Conservation (phyloP, 208 protist species). For the Vickermania ingenoplastis region DNA sequence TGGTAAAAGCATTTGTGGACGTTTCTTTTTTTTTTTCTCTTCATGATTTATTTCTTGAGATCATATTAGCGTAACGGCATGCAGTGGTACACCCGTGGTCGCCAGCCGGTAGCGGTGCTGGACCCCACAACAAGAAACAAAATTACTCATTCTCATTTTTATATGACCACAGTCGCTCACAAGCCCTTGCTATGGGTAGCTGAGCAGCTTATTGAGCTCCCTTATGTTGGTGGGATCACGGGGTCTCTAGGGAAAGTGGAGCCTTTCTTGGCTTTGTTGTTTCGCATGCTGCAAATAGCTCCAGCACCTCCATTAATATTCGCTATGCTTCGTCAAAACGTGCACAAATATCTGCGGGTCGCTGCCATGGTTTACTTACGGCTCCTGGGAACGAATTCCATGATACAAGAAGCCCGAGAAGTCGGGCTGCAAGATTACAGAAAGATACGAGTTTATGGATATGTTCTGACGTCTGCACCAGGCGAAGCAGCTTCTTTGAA, state of each 20-base stretch:
- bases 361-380: constrained; percentile 58
- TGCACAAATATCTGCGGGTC: constrained; percentile 75
- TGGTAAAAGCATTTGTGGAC: too few relatives aligned
- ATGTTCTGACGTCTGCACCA: too few relatives aligned
- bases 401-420: too few relatives aligned
- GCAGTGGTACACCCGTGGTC: constrained; percentile 61
- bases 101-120: constrained; percentile 35
- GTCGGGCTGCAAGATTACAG: too few relatives aligned
- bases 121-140: constrained; percentile 47
- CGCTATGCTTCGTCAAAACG: constrained; percentile 61
- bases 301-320: constrained; percentile 37
- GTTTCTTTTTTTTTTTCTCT: constrained; percentile 3
- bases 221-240: constrained; percentile 31
- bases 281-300: constrained; percentile 60
- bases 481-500: too few relatives aligned
- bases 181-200: constrained; percentile 60
- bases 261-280: constrained; percentile 59
- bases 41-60: constrained; percentile 8
- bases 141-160: constrained; percentile 42
- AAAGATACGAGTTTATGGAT: too few relatives aligned
- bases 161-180: constrained; percentile 44
- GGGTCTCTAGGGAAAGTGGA: constrained; percentile 40
- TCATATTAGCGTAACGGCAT: constrained; percentile 5
- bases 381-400: constrained; percentile 40
- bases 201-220: constrained; percentile 43